Base-by-base conservation (phyloP, 495 filamentous ascomycete species). In the Bombardia bombarda region DNA sequence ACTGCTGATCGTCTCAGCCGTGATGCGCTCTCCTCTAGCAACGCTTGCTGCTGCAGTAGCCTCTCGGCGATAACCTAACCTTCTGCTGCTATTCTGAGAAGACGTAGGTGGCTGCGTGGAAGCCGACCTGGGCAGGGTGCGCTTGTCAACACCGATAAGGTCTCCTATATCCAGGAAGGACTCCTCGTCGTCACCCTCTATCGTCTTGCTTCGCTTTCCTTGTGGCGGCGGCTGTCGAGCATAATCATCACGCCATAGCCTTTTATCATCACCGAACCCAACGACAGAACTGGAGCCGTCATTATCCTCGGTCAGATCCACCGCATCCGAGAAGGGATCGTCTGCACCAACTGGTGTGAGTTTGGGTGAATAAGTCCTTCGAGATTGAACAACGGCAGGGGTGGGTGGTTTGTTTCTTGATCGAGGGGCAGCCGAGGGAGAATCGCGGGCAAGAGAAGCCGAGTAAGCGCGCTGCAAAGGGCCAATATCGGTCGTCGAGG, bases 221-320 rank as follows among this genome's bases (percentile, higher is more conserved):
- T 48, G 19, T 6, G 62, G 63, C 34, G 55, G 54, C 3, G 63
- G 46, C 13, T 63, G 54, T n/a, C 41, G 39, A 25, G 62, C 61
- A 50, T 65, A 67, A 22, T 79, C 77, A 50, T 83, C 80, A 13
- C 62, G 64, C 83, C 81, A 86, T 46, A 84, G 25, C 25, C 56
- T 58, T 28, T 60, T 66, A 24, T 77, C 62, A 13, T 79, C 75
- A 8, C 53, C 57, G 22, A 57, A 60, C 2, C 6, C 45, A 7
- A 46, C 3, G 13, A 49, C 72, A 68, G 56, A 82, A 73, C 4
- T 63, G 63, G 43, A 69, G 41, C 5, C 36, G 59, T 63, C 16
- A 52, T 63, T 77, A 30, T 77, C 79, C 12, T 72, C 77, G 1
- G 86, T 92, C 30, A 93, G 59, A 52, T 92, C 87, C 42, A 92